phyloP scores from a whole-genome alignment of 192 early-diverging fungal species.

The Coemansia sp. region DNA sequence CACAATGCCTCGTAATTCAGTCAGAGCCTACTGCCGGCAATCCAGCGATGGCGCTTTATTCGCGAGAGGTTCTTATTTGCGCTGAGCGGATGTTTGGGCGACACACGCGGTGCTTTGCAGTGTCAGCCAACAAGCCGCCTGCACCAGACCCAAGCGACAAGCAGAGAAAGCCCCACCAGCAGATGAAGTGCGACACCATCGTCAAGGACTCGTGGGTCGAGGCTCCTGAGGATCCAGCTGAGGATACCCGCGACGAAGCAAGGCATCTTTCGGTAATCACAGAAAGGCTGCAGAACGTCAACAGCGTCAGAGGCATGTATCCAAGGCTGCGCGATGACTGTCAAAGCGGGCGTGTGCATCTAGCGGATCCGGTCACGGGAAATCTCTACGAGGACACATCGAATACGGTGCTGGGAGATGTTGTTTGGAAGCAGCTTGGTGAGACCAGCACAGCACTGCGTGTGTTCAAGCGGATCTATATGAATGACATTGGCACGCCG shows the following conservation, averaged over 20 bases:
- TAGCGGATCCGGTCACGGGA: not conserved
- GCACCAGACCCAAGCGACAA: no score
- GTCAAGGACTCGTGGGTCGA: no score
- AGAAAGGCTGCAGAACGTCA: not conserved
- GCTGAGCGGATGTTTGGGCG: conserved; percentile 13
- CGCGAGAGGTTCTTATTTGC: not conserved
- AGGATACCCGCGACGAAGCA: no score
- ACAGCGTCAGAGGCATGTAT: not conserved
- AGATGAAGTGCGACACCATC: no score
- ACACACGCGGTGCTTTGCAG: conserved; percentile 18
- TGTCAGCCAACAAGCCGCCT: not conserved
- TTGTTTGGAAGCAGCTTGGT: conserved; percentile 4
- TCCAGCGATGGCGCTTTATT: no score
- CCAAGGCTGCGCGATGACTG: not conserved
- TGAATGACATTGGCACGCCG: conserved; percentile 10
- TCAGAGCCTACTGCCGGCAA: no score
- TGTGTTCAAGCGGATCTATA: conserved; percentile 10
- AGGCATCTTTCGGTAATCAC: no score
- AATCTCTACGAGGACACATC: conserved; percentile 9
- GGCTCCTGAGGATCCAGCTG: no score
- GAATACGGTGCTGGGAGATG: conserved; percentile 1
- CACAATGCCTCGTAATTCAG: no score
- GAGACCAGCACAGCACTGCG: not conserved
- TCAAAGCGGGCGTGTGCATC: conserved; percentile 9
- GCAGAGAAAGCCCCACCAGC: no score